Evolutionary conservation across 2,329 filamentous ascomycete genomes (phyloP).

Genomic region (Dendryphion nanum): DNA sequence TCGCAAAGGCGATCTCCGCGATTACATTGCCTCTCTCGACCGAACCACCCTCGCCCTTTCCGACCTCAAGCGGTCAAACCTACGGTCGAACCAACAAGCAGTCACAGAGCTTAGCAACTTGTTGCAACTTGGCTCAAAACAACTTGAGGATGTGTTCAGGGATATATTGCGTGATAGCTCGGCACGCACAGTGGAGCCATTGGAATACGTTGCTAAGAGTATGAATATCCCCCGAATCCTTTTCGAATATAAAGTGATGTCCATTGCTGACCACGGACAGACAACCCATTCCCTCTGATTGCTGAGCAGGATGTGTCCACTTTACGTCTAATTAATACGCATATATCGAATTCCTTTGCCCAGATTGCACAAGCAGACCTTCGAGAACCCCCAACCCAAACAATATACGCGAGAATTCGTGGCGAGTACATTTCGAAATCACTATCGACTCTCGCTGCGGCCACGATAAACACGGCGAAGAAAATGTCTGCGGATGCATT

Average conservation of each 20-base stretch:
- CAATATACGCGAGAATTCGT: conserved; percentile 81
- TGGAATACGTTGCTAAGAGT: conserved; percentile 91
- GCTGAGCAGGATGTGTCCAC: conserved; percentile 73
- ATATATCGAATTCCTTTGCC: conserved; percentile 63
- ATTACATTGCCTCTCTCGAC: conserved; percentile 87
- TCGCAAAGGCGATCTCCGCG: conserved; percentile 74
- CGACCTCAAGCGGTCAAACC: conserved; percentile 85
- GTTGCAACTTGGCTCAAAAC: conserved; percentile 73
- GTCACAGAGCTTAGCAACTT: conserved; percentile 76
- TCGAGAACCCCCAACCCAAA: conserved; percentile 67
- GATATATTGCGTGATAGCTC: conserved; percentile 76
- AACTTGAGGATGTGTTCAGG: conserved; percentile 82
- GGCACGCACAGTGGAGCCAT: conserved; percentile 71
- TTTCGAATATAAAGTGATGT: too few species aligned
- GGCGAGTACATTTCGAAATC: conserved; percentile 82
- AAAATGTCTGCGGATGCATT: conserved; percentile 74
- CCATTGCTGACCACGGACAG: conserved; percentile 36
- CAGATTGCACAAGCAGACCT: conserved; percentile 45
- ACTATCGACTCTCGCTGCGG: conserved; percentile 81
- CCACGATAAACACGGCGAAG: conserved; percentile 74
- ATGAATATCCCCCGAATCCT: conserved; percentile 27
- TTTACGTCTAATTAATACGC: conserved; percentile 74
- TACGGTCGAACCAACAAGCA: conserved; percentile 87
- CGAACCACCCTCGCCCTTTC: conserved; percentile 80
- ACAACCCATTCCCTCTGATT: conserved; percentile 75